Conservation (phyloP, 2,329 filamentous ascomycete species). For the Aspergillus sp. region DNA sequence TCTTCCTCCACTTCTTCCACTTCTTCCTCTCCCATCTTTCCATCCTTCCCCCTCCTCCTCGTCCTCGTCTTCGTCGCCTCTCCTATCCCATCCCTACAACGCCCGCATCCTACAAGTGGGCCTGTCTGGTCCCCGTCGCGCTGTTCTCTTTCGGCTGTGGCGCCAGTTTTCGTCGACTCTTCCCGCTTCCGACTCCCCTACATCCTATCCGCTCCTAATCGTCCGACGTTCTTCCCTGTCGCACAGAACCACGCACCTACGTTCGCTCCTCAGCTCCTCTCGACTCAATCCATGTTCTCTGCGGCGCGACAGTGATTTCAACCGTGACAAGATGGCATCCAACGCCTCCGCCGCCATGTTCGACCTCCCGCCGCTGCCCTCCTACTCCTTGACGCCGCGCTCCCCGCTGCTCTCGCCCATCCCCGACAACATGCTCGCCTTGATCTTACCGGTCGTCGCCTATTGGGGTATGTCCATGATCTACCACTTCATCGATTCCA, state of each 20-base stretch:
- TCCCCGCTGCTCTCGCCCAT: slow-evolving; percentile 66
- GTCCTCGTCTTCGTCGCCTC: slow-evolving; percentile 4
- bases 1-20: slow-evolving; percentile 1
- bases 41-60: slow-evolving; percentile 3
- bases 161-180: no score
- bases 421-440: slow-evolving; percentile 69
- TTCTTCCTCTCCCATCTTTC: slow-evolving; percentile 5
- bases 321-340: slow-evolving; percentile 24
- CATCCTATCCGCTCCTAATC: no score
- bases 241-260: no score
- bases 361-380: slow-evolving; percentile 73
- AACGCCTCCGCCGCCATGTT: slow-evolving; percentile 25
- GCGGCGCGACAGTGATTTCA: no score
- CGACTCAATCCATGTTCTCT: no score
- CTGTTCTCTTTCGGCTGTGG: no score
- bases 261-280: no score
- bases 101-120: background rate
- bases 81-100: slow-evolving; percentile 2
- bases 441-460: slow-evolving; percentile 66
- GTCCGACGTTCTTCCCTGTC: no score
- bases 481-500: slow-evolving; percentile 79
- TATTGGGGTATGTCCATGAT: slow-evolving; percentile 83
- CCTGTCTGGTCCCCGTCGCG: background rate
- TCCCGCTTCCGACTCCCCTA: no score
- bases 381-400: slow-evolving; percentile 63